Evolutionary conservation across 805 yeast genomes (phyloP).

Genomic region (Torulaspora franciscae): DNA sequence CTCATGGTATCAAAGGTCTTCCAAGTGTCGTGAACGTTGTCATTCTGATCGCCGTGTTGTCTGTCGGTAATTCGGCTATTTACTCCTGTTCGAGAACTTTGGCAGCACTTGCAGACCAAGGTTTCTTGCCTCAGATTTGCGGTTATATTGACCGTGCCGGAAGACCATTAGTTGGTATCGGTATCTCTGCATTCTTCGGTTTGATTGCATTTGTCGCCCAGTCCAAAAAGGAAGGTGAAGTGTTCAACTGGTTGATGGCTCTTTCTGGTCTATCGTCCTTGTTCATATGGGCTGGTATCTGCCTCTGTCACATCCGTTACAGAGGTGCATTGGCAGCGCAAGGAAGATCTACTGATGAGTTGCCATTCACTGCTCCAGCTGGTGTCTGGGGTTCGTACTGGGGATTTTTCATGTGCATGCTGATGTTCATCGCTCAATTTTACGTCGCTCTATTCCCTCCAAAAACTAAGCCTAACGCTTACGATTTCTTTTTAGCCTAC

Average conservation of each 20-base stretch:
- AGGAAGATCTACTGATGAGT: constrained; percentile 64
- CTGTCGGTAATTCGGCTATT: constrained; percentile 71
- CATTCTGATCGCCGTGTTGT: constrained; percentile 58
- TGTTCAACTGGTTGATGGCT: constrained; percentile 62
- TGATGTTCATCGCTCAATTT: constrained; percentile 70
- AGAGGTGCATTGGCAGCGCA: constrained; percentile 60
- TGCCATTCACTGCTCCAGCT: constrained; percentile 59
- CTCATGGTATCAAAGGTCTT: constrained; percentile 59
- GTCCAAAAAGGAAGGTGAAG: constrained; percentile 46
- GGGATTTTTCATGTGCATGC: constrained; percentile 53
- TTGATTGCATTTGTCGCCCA: constrained; percentile 55
- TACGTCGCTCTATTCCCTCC: constrained; percentile 78
- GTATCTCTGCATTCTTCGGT: constrained; percentile 50
- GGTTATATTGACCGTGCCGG: constrained; percentile 63
- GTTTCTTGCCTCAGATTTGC: constrained; percentile 54
- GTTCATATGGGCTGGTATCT: constrained; percentile 60
- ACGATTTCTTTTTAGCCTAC: constrained; percentile 59
- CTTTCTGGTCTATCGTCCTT: constrained; percentile 58
- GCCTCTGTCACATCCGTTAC: constrained; percentile 55
- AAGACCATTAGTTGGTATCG: constrained; percentile 58
- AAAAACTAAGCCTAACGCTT: constrained; percentile 48
- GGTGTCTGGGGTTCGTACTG: constrained; percentile 65
- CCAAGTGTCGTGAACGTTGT: constrained; percentile 67
- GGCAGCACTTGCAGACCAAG: constrained; percentile 57
- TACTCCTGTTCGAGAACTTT: constrained; percentile 65